Evolutionary conservation across 768 basidiomycete species (phyloP).

Genomic region (Trichaptum fuscoviolaceum): DNA sequence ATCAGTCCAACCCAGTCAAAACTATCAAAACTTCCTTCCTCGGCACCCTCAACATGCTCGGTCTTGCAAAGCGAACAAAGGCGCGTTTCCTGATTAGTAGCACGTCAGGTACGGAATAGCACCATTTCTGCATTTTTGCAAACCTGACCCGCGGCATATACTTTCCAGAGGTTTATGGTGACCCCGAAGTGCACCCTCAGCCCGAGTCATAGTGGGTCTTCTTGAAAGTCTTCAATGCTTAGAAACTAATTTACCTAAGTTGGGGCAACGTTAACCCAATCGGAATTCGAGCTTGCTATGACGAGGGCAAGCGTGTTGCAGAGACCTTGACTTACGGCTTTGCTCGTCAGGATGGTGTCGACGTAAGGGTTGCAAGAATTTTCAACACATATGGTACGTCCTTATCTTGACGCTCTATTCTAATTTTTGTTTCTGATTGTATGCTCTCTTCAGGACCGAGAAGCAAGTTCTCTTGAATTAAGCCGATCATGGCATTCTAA

Average conservation of each 20-base stretch:
- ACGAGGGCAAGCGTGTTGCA: constrained; percentile 98
- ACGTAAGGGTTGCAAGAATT: constrained; percentile 95
- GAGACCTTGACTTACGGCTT: constrained; percentile 97
- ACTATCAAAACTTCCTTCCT: constrained; percentile 98
- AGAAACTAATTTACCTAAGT: constrained; percentile 35
- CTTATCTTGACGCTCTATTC: constrained; percentile 2
- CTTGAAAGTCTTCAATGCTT: constrained; percentile 4
- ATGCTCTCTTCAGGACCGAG: background rate
- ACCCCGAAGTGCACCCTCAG: constrained; percentile 97
- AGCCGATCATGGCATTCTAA: background rate
- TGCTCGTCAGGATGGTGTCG: constrained; percentile 90
- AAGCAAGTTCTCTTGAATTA: background rate
- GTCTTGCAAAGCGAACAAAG: constrained; percentile 94
- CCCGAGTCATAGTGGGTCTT: constrained; percentile 82
- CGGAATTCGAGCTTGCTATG: constrained; percentile 98
- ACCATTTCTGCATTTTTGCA: constrained; percentile 9
- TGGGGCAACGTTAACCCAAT: constrained; percentile 99
- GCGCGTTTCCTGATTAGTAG: constrained; percentile 95
- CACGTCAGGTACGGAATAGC: constrained; percentile 65
- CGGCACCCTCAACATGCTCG: constrained; percentile 98
- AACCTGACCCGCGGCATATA: constrained; percentile 3
- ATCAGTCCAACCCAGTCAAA: constrained; percentile 97
- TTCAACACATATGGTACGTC: constrained; percentile 87
- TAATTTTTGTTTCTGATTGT: background rate
- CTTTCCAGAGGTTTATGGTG: constrained; percentile 87